Evolutionary conservation across 352 stramenopile species (phyloP).

Genomic region (Phytopythium montanum): DNA sequence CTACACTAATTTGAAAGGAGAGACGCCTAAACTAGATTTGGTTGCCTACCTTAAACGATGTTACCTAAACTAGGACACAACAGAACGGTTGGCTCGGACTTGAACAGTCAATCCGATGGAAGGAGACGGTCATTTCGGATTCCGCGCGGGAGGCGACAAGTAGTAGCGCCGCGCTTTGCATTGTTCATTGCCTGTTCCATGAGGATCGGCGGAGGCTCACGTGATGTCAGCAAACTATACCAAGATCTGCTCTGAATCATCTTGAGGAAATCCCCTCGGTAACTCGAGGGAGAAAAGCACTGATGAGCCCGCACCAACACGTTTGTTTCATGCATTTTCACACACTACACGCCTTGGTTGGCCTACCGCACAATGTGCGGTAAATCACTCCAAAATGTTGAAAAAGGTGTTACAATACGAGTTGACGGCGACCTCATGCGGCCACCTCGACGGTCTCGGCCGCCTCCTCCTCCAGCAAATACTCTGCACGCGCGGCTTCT

Average conservation of each 20-base stretch:
- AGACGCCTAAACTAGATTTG: too few species aligned
- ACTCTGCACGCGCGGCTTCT: slow-evolving; percentile 2
- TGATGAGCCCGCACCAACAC: slow-evolving; percentile 45
- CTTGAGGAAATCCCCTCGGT: slow-evolving; percentile 79
- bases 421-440: not conserved
- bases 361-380: too few species aligned
- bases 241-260: slow-evolving; percentile 84
- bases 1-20: too few species aligned
- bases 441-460: not conserved
- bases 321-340: not conserved
- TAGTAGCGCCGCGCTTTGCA: not conserved
- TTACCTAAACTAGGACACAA: not conserved
- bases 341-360: too few species aligned
- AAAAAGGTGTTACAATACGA: too few species aligned
- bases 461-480: not conserved
- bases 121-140: not conserved
- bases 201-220: slow-evolving; percentile 18
- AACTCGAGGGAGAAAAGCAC: slow-evolving; percentile 69
- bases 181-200: not conserved
- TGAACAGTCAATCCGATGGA: not conserved
- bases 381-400: too few species aligned
- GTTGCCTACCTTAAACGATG: too few species aligned
- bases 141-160: not conserved
- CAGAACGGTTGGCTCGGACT: not conserved
- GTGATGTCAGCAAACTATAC: slow-evolving; percentile 74